Conservation (phyloP, 2,329 filamentous ascomycete species). For the Escovopsis weberi region DNA sequence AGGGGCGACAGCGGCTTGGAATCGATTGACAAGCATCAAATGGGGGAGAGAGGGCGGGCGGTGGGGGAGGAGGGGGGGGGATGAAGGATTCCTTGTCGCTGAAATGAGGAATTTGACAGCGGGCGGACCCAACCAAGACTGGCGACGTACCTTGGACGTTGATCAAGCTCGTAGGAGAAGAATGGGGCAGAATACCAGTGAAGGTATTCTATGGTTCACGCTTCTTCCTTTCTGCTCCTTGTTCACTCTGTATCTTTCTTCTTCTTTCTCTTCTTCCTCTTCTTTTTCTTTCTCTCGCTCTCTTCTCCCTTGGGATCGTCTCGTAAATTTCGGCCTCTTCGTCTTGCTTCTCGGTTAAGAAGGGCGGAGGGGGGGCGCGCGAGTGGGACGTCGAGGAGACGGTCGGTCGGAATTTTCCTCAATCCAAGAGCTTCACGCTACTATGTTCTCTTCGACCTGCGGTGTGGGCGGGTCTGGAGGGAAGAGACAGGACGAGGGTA, state of each 20-base stretch:
- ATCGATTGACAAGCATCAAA: conserved; percentile 9
- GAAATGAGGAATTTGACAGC: conserved; percentile 27
- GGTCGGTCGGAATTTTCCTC: conserved; percentile 19
- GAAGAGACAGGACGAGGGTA: conserved; percentile 37
- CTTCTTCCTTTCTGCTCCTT: conserved; percentile 7
- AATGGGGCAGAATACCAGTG: conserved; percentile 22
- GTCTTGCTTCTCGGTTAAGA: conserved; percentile 12
- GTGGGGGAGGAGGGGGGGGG: neutral
- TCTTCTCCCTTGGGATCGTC: conserved; percentile 10
- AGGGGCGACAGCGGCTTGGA: conserved; percentile 12
- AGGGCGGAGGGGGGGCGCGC: conserved; percentile 10
- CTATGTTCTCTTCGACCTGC: conserved; percentile 19
- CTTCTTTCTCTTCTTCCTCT: conserved; percentile 13
- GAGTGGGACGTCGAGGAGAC: conserved; percentile 11
- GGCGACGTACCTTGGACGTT: conserved; percentile 7
- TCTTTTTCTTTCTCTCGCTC: conserved; percentile 6
- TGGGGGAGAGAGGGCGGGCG: neutral
- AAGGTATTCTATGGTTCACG: conserved; percentile 22
- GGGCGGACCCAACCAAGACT: conserved; percentile 8
- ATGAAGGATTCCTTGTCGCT: conserved; percentile 24
- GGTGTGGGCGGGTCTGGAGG: conserved; percentile 28
- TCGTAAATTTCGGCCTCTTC: conserved; percentile 12
- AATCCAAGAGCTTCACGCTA: conserved; percentile 10
- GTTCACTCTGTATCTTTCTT: conserved; percentile 10
- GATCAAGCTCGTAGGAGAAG: conserved; percentile 7